phyloP scores from a whole-genome alignment of 306 rosid species.

The Canavalia gladiata region DNA sequence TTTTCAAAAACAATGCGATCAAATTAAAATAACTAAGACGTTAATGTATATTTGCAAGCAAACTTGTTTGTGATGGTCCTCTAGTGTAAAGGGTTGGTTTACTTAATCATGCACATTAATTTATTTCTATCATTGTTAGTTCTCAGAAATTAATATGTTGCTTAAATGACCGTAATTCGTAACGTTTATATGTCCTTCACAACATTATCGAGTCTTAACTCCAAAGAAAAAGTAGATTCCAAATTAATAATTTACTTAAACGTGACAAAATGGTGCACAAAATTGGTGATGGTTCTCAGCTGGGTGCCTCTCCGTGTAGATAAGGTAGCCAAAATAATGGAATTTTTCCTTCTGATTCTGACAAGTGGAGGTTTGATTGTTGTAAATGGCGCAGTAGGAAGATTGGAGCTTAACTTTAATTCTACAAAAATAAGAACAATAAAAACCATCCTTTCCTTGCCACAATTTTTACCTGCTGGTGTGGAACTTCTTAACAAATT shows the following conservation, averaged over 20 bases:
- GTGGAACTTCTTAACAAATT: not conserved
- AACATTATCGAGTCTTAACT: not conserved
- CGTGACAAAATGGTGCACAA: not conserved
- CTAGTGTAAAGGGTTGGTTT: not conserved
- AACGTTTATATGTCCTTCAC: slow-evolving; percentile 7
- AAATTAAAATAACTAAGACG: not conserved
- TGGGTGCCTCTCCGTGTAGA: not conserved
- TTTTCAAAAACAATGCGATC: not conserved
- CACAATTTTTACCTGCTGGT: not conserved
- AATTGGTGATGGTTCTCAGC: not conserved
- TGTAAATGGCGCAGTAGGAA: not conserved
- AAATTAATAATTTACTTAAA: not conserved
- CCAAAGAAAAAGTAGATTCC: not conserved
- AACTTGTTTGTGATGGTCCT: not conserved
- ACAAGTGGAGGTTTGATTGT: not conserved
- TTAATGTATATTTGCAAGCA: not conserved
- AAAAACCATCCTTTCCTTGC: not conserved
- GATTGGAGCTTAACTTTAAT: not conserved
- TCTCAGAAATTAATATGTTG: not conserved
- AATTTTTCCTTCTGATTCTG: too few species aligned
- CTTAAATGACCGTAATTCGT: not conserved
- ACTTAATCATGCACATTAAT: not conserved
- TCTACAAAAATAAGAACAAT: not conserved
- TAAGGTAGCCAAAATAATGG: not conserved
- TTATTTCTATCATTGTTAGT: not conserved